Conservation (phyloP, 2,329 filamentous ascomycete genomes). For the Penicillium nordicum region DNA sequence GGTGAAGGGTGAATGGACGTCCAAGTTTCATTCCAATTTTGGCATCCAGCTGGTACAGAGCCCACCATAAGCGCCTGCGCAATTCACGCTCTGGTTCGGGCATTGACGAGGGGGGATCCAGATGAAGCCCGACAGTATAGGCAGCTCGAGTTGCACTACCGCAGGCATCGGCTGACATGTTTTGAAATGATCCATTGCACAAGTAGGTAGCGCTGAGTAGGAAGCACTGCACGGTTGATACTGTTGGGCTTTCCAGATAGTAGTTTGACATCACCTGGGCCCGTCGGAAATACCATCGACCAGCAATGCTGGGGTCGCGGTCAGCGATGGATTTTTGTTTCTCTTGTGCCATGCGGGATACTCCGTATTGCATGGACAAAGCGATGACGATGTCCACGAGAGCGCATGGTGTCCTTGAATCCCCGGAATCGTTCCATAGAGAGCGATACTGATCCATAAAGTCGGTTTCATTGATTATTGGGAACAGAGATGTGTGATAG, state of each 20-base stretch:
- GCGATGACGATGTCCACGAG: neutral
- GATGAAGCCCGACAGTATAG: neutral
- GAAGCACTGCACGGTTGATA: neutral
- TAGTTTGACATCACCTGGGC: neutral
- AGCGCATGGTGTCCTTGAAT: neutral
- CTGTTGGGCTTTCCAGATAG: neutral
- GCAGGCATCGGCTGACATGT: neutral
- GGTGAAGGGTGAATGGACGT: neutral
- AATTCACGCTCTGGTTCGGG: neutral
- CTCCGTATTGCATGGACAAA: neutral
- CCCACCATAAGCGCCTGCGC: neutral
- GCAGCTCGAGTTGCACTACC: neutral
- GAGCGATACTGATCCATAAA: neutral
- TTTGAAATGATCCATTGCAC: neutral
- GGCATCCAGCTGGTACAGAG: neutral
- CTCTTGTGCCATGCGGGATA: neutral
- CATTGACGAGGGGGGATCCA: neutral
- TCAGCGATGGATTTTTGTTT: neutral
- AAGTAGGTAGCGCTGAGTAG: neutral
- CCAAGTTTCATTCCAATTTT: neutral
- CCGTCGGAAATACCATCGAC: neutral
- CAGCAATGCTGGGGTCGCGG: neutral
- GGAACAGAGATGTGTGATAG: neutral
- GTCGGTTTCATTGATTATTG: neutral
- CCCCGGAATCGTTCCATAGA: neutral